Evolutionary conservation across 768 basidiomycete genomes (phyloP).

Genomic region (Boletellus sp.): DNA sequence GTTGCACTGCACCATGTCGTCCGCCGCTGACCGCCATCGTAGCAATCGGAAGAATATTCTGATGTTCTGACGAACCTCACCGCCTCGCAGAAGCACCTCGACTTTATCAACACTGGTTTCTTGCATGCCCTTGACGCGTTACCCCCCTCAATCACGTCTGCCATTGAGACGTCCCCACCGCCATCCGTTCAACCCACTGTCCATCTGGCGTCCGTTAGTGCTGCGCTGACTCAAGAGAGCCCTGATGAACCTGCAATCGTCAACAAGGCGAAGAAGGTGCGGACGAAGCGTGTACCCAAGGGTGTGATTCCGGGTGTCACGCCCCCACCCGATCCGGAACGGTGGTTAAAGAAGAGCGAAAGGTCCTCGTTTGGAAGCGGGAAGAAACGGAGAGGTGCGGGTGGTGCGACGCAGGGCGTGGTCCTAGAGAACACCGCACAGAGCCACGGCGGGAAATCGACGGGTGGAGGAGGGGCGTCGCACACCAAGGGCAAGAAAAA

Average conservation of each 20-base stretch:
- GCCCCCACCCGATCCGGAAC: slow-evolving; percentile 79
- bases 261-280: slow-evolving; percentile 47
- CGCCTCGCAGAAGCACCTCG: slow-evolving; percentile 77
- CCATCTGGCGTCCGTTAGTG: slow-evolving; percentile 23
- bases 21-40: slow-evolving; percentile 9
- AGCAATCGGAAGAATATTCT: slow-evolving; percentile 85
- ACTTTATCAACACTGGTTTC: slow-evolving; percentile 76
- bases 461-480: slow-evolving; percentile 35
- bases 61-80: slow-evolving; percentile 84
- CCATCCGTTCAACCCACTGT: slow-evolving; percentile 41
- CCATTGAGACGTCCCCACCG: slow-evolving; percentile 61
- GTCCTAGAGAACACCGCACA: slow-evolving; percentile 26
- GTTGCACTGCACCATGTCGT: slow-evolving; percentile 7
- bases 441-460: slow-evolving; percentile 33
- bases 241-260: slow-evolving; percentile 35
- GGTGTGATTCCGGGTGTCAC: slow-evolving; percentile 78
- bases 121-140: slow-evolving; percentile 60
- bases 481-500: slow-evolving; percentile 64
- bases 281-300: slow-evolving; percentile 65
- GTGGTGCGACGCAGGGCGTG: slow-evolving; percentile 69
- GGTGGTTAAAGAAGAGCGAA: slow-evolving; percentile 87
- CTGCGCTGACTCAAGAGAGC: slow-evolving; percentile 24
- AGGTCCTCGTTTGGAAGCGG: slow-evolving; percentile 53
- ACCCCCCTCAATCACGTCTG: slow-evolving; percentile 45
- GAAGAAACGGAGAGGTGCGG: slow-evolving; percentile 50